Evolutionary conservation across 2,329 filamentous ascomycete species (phyloP).

Genomic region (Podosphaera leucotricha): DNA sequence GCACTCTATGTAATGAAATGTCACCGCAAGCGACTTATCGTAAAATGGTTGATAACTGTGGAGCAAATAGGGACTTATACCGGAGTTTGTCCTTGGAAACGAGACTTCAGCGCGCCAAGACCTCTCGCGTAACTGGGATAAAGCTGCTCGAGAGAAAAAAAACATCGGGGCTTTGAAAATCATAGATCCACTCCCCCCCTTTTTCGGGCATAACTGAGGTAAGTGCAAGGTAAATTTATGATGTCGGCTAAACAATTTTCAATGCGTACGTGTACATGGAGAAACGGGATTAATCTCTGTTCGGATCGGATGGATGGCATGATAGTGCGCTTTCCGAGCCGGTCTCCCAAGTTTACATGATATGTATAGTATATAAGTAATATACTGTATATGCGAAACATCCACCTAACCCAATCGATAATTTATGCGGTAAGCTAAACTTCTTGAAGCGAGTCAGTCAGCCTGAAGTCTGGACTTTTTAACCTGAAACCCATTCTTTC

Average conservation of each 20-base stretch:
- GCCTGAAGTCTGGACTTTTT: too few species aligned
- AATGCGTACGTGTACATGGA: too few species aligned
- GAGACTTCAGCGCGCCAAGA: not conserved
- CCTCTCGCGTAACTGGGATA: not conserved
- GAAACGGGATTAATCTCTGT: not conserved
- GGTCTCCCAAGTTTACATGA: not conserved
- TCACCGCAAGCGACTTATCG: not conserved
- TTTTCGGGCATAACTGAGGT: not conserved
- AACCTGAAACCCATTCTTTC: too few species aligned
- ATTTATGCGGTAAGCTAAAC: too few species aligned
- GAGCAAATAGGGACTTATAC: not conserved
- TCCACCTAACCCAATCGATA: too few species aligned
- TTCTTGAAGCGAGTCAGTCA: too few species aligned
- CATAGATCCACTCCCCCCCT: not conserved
- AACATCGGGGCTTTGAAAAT: not conserved
- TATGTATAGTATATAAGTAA: too few species aligned
- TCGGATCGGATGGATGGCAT: not conserved
- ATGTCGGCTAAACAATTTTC: not conserved
- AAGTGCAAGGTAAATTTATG: not conserved
- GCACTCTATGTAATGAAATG: not conserved
- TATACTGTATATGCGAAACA: too few species aligned
- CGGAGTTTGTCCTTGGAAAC: not conserved
- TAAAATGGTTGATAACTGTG: not conserved
- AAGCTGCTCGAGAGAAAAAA: not conserved
- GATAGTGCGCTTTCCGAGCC: not conserved